Percentiles rank a stretch among this genome's conserved stretches.
phyloP scores from a whole-genome alignment of 2,329 filamentous ascomycete species.

The Bipolaris bicolor region DNA sequence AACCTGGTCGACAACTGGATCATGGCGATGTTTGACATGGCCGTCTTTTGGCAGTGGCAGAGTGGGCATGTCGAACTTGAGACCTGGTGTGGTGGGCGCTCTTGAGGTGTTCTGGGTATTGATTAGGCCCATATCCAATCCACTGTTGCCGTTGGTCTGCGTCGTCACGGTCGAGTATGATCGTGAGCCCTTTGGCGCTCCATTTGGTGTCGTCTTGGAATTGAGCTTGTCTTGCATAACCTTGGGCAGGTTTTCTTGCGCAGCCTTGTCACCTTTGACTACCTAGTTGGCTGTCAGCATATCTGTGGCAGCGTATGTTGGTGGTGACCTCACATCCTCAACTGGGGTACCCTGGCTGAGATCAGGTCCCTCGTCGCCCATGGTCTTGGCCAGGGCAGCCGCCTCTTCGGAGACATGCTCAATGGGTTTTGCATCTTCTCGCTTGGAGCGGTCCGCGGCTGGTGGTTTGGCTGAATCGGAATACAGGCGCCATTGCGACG shows the following conservation, averaged over 20 bases:
- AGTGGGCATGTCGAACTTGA: slow-evolving; percentile 78
- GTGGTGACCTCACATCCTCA: slow-evolving; percentile 60
- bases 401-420: slow-evolving; percentile 71
- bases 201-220: slow-evolving; percentile 40
- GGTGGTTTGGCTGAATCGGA: slow-evolving; percentile 43
- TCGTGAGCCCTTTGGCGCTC: slow-evolving; percentile 54
- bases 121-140: slow-evolving; percentile 41
- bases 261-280: slow-evolving; percentile 66
- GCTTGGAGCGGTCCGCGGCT: slow-evolving; percentile 38
- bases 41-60: slow-evolving; percentile 67
- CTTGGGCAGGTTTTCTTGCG: slow-evolving; percentile 67
- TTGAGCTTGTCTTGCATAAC: slow-evolving; percentile 68
- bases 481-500: slow-evolving; percentile 40
- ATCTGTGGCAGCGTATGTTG: background rate
- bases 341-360: slow-evolving; percentile 70
- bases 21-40: slow-evolving; percentile 81
- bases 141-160: slow-evolving; percentile 22
- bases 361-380: slow-evolving; percentile 64
- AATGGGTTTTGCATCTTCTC: slow-evolving; percentile 48
- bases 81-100: slow-evolving; percentile 54
- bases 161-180: slow-evolving; percentile 62
- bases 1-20: slow-evolving; percentile 82
- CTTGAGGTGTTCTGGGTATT: slow-evolving; percentile 30
- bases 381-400: slow-evolving; percentile 63
- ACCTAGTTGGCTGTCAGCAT: slow-evolving; percentile 55